phyloP scores from a whole-genome alignment of 768 basidiomycete species.

The Boletus reticuloceps region DNA sequence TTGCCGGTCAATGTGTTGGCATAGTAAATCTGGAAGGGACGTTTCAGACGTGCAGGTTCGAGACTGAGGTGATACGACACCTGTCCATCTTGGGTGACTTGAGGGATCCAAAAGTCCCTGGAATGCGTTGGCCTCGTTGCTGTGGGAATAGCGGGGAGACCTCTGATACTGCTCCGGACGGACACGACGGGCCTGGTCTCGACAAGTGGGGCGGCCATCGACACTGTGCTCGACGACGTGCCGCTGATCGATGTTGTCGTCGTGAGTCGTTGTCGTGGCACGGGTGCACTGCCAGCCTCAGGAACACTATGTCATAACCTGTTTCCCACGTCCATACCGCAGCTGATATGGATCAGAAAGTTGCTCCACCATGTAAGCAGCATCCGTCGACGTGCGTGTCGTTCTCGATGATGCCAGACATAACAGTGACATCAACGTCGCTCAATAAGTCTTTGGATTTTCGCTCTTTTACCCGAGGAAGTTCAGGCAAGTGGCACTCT shows the following conservation, averaged over 20 bases:
- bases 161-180: slow-evolving; percentile 25
- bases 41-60: neutral
- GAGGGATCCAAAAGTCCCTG: slow-evolving; percentile 89
- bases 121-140: slow-evolving; percentile 23
- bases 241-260: slow-evolving; percentile 2
- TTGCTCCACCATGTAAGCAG: neutral
- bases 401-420: neutral
- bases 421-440: neutral
- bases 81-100: slow-evolving; percentile 77
- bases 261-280: slow-evolving; percentile 10
- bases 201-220: slow-evolving; percentile 19
- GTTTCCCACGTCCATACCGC: slow-evolving; percentile 8
- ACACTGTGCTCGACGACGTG: slow-evolving; percentile 2
- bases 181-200: slow-evolving; percentile 1
- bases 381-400: slow-evolving; percentile 36
- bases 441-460: slow-evolving; percentile 66
- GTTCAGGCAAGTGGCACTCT: too few relatives aligned
- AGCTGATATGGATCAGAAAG: too few relatives aligned
- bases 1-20: slow-evolving; percentile 83
- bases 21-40: slow-evolving; percentile 74
- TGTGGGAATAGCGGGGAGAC: slow-evolving; percentile 28
- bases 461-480: slow-evolving; percentile 22
- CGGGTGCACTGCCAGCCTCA: slow-evolving; percentile 7
- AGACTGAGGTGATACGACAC: slow-evolving; percentile 39
- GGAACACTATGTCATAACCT: slow-evolving; percentile 12